Percentiles rank a stretch among this genome's conserved stretches.
phyloP scores from a whole-genome alignment of 2,329 filamentous ascomycete species.

The Anthostomella pinea region DNA sequence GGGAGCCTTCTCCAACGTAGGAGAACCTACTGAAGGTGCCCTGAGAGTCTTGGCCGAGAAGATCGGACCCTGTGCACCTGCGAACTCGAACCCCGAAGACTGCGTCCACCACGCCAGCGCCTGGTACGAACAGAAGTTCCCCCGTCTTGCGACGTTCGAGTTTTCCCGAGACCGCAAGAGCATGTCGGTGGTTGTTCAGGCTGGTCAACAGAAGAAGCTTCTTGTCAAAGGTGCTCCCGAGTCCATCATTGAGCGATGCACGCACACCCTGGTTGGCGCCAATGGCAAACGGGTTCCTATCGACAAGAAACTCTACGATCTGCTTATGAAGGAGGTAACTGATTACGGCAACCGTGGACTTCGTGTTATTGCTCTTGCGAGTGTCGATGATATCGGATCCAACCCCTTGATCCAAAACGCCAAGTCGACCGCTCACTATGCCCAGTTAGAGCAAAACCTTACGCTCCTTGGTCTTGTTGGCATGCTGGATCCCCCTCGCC shows the following conservation, averaged over 20 bases:
- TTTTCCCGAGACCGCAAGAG: slow-evolving; percentile 98
- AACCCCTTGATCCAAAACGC: slow-evolving; percentile 71
- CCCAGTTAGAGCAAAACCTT: slow-evolving; percentile 86
- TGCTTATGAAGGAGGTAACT: slow-evolving; percentile 76
- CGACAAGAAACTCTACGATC: slow-evolving; percentile 62
- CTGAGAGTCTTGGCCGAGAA: slow-evolving; percentile 91
- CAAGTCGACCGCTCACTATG: slow-evolving; percentile 80
- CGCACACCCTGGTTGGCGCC: slow-evolving; percentile 72
- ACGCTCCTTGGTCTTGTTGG: slow-evolving; percentile 90
- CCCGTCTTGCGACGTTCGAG: slow-evolving; percentile 83
- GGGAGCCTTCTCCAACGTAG: slow-evolving; percentile 74
- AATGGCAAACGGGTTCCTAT: slow-evolving; percentile 76
- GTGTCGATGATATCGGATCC: slow-evolving; percentile 69
- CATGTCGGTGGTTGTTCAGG: slow-evolving; percentile 91
- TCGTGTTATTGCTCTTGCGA: slow-evolving; percentile 90
- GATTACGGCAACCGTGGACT: slow-evolving; percentile 91
- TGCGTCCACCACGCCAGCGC: slow-evolving; percentile 79
- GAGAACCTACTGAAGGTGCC: slow-evolving; percentile 93
- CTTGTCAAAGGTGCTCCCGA: slow-evolving; percentile 97
- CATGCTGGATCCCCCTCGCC: slow-evolving; percentile 95
- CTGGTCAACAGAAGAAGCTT: slow-evolving; percentile 69
- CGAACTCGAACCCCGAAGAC: slow-evolving; percentile 52
- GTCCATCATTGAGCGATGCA: slow-evolving; percentile 89
- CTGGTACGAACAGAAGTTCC: slow-evolving; percentile 74
- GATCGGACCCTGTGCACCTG: slow-evolving; percentile 74